Conservation (phyloP, 2,329 filamentous ascomycete species). For the Parafenestella ontariensis region DNA sequence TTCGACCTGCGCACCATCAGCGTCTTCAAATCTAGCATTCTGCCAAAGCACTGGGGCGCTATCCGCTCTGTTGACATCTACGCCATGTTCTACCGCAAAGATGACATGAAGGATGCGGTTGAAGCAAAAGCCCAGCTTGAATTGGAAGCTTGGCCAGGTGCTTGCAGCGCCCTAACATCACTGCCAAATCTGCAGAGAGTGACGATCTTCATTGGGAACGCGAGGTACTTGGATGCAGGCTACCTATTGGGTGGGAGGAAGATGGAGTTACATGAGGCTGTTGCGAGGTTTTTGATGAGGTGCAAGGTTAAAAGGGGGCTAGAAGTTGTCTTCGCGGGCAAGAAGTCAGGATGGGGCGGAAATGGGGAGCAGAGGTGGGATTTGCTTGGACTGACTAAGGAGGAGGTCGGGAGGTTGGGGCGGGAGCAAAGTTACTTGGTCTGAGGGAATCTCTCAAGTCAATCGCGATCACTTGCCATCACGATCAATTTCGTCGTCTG, state of each 20-base stretch:
- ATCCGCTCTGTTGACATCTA: conserved; percentile 7
- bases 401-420: neutral
- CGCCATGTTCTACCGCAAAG: conserved; percentile 7
- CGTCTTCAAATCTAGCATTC: neutral
- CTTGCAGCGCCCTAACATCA: neutral
- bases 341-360: neutral
- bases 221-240: conserved; percentile 1
- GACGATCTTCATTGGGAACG: conserved; percentile 6
- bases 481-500: neutral
- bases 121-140: conserved; percentile 4
- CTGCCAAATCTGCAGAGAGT: conserved; percentile 6
- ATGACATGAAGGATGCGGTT: conserved; percentile 6
- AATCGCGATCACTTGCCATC: neutral
- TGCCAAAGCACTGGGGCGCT: neutral
- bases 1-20: conserved; percentile 4
- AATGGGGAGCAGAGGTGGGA: neutral
- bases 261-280: neutral
- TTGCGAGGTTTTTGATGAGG: conserved; percentile 2
- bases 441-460: neutral
- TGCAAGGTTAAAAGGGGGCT: neutral
- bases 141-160: conserved; percentile 6
- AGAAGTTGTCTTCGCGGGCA: neutral
- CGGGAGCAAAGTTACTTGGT: neutral
- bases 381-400: neutral
- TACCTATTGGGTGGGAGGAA: neutral